phyloP scores from a whole-genome alignment of 352 stramenopile genomes.

The Phytopythium delawarense region DNA sequence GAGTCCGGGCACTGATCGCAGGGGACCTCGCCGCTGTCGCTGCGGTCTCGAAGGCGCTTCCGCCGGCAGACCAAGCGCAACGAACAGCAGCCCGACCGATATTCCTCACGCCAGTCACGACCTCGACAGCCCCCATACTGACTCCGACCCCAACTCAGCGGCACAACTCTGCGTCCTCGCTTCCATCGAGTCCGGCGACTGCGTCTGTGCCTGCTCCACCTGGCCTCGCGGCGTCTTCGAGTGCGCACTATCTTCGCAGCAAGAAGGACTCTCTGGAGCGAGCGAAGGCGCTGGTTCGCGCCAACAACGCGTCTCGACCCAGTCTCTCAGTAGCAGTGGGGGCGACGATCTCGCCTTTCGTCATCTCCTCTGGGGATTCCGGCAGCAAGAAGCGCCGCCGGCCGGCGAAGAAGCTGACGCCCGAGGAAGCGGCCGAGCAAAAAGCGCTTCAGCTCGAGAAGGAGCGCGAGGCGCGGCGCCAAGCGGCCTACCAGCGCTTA shows the following conservation, averaged over 20 bases:
- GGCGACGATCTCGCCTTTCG: slow-evolving; percentile 19
- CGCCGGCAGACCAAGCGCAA: neutral
- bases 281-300: slow-evolving; percentile 30
- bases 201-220: too few relatives aligned
- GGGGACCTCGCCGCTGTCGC: slow-evolving; percentile 1
- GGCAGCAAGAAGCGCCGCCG: slow-evolving; percentile 25
- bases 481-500: slow-evolving; percentile 57
- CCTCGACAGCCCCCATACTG: neutral
- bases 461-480: slow-evolving; percentile 42
- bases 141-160: neutral
- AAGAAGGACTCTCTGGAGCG: slow-evolving; percentile 29
- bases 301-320: slow-evolving; percentile 10
- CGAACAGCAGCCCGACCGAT: slow-evolving; percentile 8
- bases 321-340: neutral
- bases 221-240: neutral
- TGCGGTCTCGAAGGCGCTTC: neutral
- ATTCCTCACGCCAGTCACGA: neutral
- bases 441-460: slow-evolving; percentile 22
- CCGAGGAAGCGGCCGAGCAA: slow-evolving; percentile 23
- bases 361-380: slow-evolving; percentile 38
- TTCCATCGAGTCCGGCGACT: neutral
- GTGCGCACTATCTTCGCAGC: slow-evolving; percentile 9
- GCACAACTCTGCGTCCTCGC: neutral
- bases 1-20: slow-evolving; percentile 42
- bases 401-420: slow-evolving; percentile 23